Base-by-base conservation (phyloP, 2,329 filamentous ascomycete genomes). In the Cordyceps tenuipes region DNA sequence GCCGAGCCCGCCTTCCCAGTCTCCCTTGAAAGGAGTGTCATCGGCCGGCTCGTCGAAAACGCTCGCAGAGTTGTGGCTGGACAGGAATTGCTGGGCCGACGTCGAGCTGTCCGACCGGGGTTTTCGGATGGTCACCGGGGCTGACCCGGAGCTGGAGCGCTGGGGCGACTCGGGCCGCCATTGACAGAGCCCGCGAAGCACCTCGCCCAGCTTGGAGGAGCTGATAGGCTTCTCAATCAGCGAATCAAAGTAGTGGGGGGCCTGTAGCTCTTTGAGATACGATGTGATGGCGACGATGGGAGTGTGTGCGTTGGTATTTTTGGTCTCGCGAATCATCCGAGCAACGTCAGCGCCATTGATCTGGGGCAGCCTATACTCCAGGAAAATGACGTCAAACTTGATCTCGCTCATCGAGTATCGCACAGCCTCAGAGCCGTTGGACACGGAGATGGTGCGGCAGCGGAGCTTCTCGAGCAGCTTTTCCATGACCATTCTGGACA, bases 401-500 rank as follows among this genome's bases (percentile, higher is more conserved):
- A 99, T 93, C 70, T 97, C 93, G 69, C 93, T 93, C 80, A 96
- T 90, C 31, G 94, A 91, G 73, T 94, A 96, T 23, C 93, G 86
- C 67, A 96, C 88, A 12, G 93, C 94, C 70, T 99, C 94, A 0
- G 90, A 87, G 0, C 94, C 94, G 66, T 92, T 96, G 3, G 87
- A 82, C 5, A 94, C 93, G 3, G 90, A 91, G 68, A 99, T 94
- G 9, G 93, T 97, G 47, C 94, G 89, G 68, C 94, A 99, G 41
- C 91, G 88, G 41, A 97, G 79, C 75, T 97, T 99, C 72, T 99
- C 94, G 57, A 99, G 81, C 8, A 99, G 77, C 67, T 96, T 94
- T 70, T 99, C 94, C 93, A 99, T 97, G n/a, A 99, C 93, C 78
- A 99, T 86, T 23, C 93, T 85, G 6, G 94, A 96, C 4, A 99